A percentile compares a stretch with the other conserved stretches of the same genome.
Evolutionary conservation across 257 asterid species (phyloP).

Genomic region (Verbascum thapsus): DNA sequence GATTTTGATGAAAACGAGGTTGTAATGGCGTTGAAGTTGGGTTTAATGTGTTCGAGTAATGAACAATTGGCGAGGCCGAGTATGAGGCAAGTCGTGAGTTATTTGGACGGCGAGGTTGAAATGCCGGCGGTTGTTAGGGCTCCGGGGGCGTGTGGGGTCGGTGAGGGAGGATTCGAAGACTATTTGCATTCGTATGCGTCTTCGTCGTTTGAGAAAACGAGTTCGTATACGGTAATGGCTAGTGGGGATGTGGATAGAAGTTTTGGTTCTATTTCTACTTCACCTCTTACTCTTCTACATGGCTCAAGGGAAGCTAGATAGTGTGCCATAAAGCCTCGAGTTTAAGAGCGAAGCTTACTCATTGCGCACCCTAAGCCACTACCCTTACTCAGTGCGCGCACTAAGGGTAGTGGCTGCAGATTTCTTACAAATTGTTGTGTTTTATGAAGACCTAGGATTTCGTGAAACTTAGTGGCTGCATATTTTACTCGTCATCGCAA

Average conservation of each 20-base stretch:
- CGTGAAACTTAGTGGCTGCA: no score
- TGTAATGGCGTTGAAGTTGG: conserved; percentile 53
- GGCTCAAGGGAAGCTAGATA: no score
- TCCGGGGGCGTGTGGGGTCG: conserved; percentile 35
- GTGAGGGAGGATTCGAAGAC: conserved; percentile 49
- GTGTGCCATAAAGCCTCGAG: no score
- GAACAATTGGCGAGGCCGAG: conserved; percentile 48
- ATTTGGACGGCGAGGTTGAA: conserved; percentile 46
- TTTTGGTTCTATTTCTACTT: conserved; percentile 39
- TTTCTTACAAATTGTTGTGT: not conserved
- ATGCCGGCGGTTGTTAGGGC: conserved; percentile 38
- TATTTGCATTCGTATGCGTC: conserved; percentile 53
- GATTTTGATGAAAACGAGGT: conserved; percentile 38
- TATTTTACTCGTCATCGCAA: no score
- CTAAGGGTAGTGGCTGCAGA: no score
- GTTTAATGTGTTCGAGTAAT: conserved; percentile 46
- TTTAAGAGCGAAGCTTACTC: no score
- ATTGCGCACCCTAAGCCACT: no score
- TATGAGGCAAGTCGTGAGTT: conserved; percentile 55
- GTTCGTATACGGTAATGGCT: conserved; percentile 23
- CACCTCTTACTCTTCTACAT: conserved; percentile 35
- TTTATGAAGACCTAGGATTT: not conserved
- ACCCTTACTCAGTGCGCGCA: no score
- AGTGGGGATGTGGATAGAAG: conserved; percentile 40
- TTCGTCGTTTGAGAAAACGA: conserved; percentile 41